Evolutionary conservation across 2,329 filamentous ascomycete genomes (phyloP), one percentile per base, ranked within the genome.

Genomic region (Colletotrichum cordylinicola): DNA sequence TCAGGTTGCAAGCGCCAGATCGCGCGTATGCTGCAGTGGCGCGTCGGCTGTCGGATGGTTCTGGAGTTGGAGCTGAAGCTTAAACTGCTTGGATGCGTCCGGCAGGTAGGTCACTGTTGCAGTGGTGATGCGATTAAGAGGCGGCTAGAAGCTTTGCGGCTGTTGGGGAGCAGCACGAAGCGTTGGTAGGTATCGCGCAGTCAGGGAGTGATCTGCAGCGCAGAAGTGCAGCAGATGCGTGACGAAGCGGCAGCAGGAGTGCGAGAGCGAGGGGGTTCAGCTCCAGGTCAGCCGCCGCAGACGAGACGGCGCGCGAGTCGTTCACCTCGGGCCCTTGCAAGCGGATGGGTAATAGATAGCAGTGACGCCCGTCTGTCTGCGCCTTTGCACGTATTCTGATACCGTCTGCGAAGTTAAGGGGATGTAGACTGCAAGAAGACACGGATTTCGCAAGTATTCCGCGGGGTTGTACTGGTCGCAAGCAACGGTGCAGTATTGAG

Each of bases 241-340:
- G 65, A 27, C 61, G 70, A 43, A 37, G 61, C 37, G 62, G 62
- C 39, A 58, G 52, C 60, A 65, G n/a, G 56, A 71, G 71, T 52
- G 35, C 31, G 9, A 48, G 29, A 61, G 35, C 48, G 31, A 67
- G 39, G 33, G 66, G 43, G 43, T 21, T 52, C n/a, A 52, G 43
- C n/a, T 31, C 37, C 29, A 35, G 31, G 43, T 64, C 60, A 52
- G 70, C 35, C 61, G 68, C 39, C 61, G 33, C 48, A 74, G 72
- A 74, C 72, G 69, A 75, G 69, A 62, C 62, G 35, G 31, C 62
- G 61, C 72, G 69, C 72, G 72, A 75, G 72, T 75, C 72, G 72
- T 43, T 72, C 55, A 61, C 61, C 35, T 64, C 33, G 8, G 33
- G 61, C 61, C 33, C 35, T 64, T 52, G 43, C 43, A 52, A 52